Percentiles rank a stretch among this genome's conserved stretches.
Conservation (phyloP, 768 basidiomycete species). For the Lentinula boryana region DNA sequence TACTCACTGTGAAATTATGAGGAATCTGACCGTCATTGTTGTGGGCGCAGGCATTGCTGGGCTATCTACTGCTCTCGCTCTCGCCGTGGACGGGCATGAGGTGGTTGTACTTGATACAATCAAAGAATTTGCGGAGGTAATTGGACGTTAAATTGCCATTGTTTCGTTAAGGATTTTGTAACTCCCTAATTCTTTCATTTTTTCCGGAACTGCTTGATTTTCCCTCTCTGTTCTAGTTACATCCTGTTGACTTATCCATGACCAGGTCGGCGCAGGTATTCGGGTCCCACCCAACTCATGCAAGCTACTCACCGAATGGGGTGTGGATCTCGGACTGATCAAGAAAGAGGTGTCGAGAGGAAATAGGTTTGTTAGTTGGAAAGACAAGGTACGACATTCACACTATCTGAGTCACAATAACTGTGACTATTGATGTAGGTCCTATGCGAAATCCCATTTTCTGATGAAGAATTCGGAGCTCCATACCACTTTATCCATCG, state of each 20-base stretch:
- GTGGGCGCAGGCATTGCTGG: constrained; percentile 20
- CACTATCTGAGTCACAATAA: constrained; percentile 17
- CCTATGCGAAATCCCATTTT: constrained; percentile 21
- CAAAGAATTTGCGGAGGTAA: not conserved
- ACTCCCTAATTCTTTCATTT: too few species aligned
- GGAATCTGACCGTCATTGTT: constrained; percentile 10
- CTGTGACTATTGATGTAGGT: constrained; percentile 14
- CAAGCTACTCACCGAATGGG: constrained; percentile 19
- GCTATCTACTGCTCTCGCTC: constrained; percentile 21
- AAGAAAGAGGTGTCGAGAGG: constrained; percentile 12
- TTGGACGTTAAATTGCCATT: not conserved
- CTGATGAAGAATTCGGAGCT: constrained; percentile 22
- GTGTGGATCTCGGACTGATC: constrained; percentile 19
- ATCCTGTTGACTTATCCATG: constrained; percentile 7
- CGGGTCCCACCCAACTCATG: constrained; percentile 28
- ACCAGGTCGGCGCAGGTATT: constrained; percentile 29
- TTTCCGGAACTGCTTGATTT: not conserved
- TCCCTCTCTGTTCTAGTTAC: not conserved
- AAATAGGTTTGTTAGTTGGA: constrained; percentile 15
- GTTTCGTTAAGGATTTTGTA: not conserved
- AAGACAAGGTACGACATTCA: constrained; percentile 10
- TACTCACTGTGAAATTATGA: not conserved
- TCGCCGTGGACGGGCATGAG: constrained; percentile 22
- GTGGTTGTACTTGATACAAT: constrained; percentile 22
- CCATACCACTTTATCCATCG: constrained; percentile 29